Evolutionary conservation across 345 rosid species (phyloP), one percentile per base, ranked within the genome.

Genomic region (Erucastrum elatum): DNA sequence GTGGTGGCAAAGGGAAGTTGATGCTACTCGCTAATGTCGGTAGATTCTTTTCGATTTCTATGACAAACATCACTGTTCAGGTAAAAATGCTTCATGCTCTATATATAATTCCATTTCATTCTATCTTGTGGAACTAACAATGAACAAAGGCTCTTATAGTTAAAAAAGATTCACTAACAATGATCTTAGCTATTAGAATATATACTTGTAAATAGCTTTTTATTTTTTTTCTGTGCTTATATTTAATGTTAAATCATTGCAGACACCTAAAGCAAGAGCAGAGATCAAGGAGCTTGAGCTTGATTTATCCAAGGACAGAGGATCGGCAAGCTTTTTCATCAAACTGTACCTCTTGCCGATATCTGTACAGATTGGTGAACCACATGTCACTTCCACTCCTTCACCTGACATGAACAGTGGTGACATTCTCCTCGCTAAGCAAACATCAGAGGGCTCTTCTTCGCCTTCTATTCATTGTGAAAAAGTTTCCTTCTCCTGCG

Each of bases 21-120:
- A 90, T 86, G 94, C 88, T 90, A 77, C 81, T 89, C 12, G 98
- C 99, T 80, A 95, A 88, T 41, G 66, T 86, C 68, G 97, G 93
- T 12, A 86, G 95, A 84, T 95, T 88, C 86, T 83, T 95, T 81
- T 93, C 98, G 3, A 84, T 93, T 81, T 91, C 98, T 71, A 79
- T 95, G 78, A 85, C 93, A 51, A 96, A 91, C 79, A 83, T 93
- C 76, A 90, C 82, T 82, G 70, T 95, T 72, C 91, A 88, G 95
- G 98, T 91, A 85, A 78, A 39, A 63, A 77, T 25, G 4, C 35
- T 60, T 27, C 35, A 60, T 21, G 12, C 62, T 25, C 12, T 39
- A 39, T 39, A 39, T 39, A 39, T 9, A 39, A 2, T 39, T 39
- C 4, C 46, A 39, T 21, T 58, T 58, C 62, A 58, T 26, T 10